Percentiles rank a stretch among this genome's conserved stretches.
phyloP scores from a whole-genome alignment of 2,329 filamentous ascomycete species.

The Penicillium sp. region DNA sequence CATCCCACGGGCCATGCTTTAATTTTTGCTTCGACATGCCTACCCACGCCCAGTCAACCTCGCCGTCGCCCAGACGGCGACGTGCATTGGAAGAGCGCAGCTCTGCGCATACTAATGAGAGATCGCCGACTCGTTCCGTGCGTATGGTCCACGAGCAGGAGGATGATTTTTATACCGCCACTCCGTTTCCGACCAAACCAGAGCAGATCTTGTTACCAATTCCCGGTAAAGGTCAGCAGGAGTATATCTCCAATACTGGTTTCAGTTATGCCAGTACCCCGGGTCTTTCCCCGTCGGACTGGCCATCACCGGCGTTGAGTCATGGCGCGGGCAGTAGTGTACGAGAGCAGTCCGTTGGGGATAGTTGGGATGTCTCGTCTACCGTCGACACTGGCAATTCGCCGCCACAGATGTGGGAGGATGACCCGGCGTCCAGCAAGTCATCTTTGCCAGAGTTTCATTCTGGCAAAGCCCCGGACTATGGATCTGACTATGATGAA shows the following conservation, averaged over 20 bases:
- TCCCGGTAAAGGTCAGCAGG: slow-evolving; percentile 35
- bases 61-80: slow-evolving; percentile 34
- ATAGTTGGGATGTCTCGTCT: slow-evolving; percentile 36
- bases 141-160: slow-evolving; percentile 32
- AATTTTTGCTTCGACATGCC: slow-evolving; percentile 32
- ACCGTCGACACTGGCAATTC: slow-evolving; percentile 34
- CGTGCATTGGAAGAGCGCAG: slow-evolving; percentile 44
- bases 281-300: slow-evolving; percentile 26
- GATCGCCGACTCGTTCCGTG: slow-evolving; percentile 33
- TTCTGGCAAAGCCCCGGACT: slow-evolving; percentile 19
- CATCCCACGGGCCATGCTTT: slow-evolving; percentile 24
- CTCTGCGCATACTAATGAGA: slow-evolving; percentile 43
- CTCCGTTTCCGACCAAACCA: slow-evolving; percentile 45
- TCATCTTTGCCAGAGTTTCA: slow-evolving; percentile 29
- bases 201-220: slow-evolving; percentile 43
- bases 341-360: slow-evolving; percentile 25
- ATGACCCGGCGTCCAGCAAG: slow-evolving; percentile 35
- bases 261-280: slow-evolving; percentile 31
- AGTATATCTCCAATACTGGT: slow-evolving; percentile 28
- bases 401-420: slow-evolving; percentile 37
- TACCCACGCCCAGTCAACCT: slow-evolving; percentile 24
- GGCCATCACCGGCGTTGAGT: slow-evolving; percentile 27
- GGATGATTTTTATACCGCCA: slow-evolving; percentile 39
- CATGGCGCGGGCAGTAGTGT: slow-evolving; percentile 24
- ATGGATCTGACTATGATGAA: slow-evolving; percentile 19